Conservation (phyloP, 164 flowering plant genomes). For the Nymphaea colorata region DNA sequence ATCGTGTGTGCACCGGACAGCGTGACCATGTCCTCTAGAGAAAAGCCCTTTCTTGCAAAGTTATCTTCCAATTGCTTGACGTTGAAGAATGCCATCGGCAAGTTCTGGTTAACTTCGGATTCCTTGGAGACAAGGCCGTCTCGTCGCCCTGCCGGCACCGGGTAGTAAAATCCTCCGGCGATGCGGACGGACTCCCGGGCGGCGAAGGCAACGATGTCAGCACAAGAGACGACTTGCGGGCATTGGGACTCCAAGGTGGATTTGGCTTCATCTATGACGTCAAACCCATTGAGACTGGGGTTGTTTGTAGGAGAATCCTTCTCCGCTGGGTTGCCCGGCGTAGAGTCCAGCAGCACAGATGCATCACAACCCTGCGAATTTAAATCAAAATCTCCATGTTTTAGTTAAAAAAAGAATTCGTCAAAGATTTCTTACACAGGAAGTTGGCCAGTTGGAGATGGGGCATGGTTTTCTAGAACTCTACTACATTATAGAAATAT, state of each 20-base stretch:
- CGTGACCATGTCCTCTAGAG: background rate
- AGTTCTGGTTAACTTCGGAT: slow-evolving; percentile 23
- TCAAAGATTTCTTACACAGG: too few species aligned
- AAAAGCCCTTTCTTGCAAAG: background rate
- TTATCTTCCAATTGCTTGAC: background rate
- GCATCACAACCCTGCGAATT: slow-evolving; percentile 44
- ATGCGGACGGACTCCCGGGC: slow-evolving; percentile 43
- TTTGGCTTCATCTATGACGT: slow-evolving; percentile 54
- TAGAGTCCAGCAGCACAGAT: slow-evolving; percentile 32
- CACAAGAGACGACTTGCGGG: slow-evolving; percentile 67
- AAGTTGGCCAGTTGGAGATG: too few species aligned
- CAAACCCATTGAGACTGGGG: slow-evolving; percentile 28
- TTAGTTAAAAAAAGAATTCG: too few species aligned
- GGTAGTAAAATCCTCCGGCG: slow-evolving; percentile 28
- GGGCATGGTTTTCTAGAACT: too few species aligned
- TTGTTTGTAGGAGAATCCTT: slow-evolving; percentile 34
- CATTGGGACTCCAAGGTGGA: slow-evolving; percentile 39
- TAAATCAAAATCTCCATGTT: too few species aligned
- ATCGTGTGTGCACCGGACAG: background rate
- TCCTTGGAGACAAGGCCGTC: slow-evolving; percentile 48
- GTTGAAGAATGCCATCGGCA: slow-evolving; percentile 33
- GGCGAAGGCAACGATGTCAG: slow-evolving; percentile 57
- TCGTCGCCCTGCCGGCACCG: slow-evolving; percentile 43
- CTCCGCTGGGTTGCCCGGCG: slow-evolving; percentile 28
- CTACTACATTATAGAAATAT: too few species aligned